Evolutionary conservation across 2,329 filamentous ascomycete genomes (phyloP).

Genomic region (Annulohypoxylon truncatum): DNA sequence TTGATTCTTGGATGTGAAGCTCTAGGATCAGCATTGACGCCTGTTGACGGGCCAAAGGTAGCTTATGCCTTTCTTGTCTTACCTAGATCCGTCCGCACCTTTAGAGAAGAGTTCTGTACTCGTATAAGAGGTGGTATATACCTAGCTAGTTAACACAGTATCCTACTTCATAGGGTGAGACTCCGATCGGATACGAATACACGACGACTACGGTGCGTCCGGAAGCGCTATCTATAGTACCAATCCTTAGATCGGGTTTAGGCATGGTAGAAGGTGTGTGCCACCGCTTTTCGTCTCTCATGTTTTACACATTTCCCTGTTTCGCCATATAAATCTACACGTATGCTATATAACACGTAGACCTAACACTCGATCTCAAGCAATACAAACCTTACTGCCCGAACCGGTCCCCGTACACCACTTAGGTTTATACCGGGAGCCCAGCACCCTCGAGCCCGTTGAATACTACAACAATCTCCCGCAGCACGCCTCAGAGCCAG

Average conservation of each 20-base stretch:
- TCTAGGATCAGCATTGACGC: conserved; percentile 70
- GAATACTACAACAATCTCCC: conserved; percentile 99
- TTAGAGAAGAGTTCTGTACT: background rate
- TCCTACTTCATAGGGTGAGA: conserved; percentile 69
- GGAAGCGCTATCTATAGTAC: conserved; percentile 80
- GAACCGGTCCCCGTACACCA: conserved; percentile 86
- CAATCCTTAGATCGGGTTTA: conserved; percentile 91
- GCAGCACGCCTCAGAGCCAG: conserved; percentile 67
- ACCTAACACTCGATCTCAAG: conserved; percentile 54
- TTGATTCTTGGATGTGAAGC: conserved; percentile 87
- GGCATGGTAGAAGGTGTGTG: conserved; percentile 86
- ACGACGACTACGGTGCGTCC: conserved; percentile 72
- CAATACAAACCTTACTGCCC: conserved; percentile 85
- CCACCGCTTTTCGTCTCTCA: background rate
- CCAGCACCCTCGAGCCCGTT: conserved; percentile 85
- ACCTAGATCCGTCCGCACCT: background rate
- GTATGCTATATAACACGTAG: background rate
- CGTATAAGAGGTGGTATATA: background rate
- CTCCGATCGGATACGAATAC: conserved; percentile 83
- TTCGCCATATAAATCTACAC: background rate
- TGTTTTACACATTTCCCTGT: background rate
- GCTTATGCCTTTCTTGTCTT: conserved; percentile 39
- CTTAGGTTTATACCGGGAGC: conserved; percentile 93
- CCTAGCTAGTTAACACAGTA: conserved; percentile 12
- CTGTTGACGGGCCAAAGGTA: conserved; percentile 73